phyloP scores from a whole-genome alignment of 2,329 filamentous ascomycete species.

The Phoma sp. region DNA sequence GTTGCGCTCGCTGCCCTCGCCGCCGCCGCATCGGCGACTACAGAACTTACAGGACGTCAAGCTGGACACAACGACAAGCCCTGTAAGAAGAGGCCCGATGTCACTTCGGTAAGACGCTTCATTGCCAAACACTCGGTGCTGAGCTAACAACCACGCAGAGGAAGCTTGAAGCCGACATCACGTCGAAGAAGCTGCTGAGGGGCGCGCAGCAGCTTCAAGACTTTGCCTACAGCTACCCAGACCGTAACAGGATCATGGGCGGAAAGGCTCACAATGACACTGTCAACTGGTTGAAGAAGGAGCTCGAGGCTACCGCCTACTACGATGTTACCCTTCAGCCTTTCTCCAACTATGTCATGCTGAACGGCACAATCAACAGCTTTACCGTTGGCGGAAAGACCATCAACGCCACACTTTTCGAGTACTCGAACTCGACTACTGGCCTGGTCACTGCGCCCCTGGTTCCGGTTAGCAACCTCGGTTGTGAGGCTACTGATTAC shows the following conservation, averaged over 20 bases:
- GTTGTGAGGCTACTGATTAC: conserved; percentile 62
- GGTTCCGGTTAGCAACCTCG: conserved; percentile 37
- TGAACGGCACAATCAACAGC: conserved; percentile 26
- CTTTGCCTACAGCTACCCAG: conserved; percentile 47
- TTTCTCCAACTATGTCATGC: conserved; percentile 30
- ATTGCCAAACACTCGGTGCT: neutral
- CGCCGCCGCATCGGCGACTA: conserved; percentile 24
- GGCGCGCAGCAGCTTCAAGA: conserved; percentile 43
- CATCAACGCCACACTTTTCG: conserved; percentile 25
- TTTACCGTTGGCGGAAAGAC: conserved; percentile 28
- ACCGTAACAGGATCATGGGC: conserved; percentile 48
- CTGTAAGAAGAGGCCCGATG: conserved; percentile 26
- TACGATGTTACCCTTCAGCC: conserved; percentile 46
- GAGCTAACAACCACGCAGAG: conserved; percentile 26
- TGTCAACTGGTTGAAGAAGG: conserved; percentile 44
- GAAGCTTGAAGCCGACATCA: conserved; percentile 38
- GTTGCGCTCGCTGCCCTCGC: conserved; percentile 31
- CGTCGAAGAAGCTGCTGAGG: conserved; percentile 31
- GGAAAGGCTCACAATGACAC: conserved; percentile 49
- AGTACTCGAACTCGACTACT: conserved; percentile 30
- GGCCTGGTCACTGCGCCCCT: conserved; percentile 35
- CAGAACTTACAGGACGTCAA: conserved; percentile 16
- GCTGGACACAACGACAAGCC: conserved; percentile 22
- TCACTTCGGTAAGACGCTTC: conserved; percentile 26
- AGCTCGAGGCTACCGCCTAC: conserved; percentile 41